phyloP scores from a whole-genome alignment of 2,329 filamentous ascomycete species.

The Phaeosphaeriaceae sp. region DNA sequence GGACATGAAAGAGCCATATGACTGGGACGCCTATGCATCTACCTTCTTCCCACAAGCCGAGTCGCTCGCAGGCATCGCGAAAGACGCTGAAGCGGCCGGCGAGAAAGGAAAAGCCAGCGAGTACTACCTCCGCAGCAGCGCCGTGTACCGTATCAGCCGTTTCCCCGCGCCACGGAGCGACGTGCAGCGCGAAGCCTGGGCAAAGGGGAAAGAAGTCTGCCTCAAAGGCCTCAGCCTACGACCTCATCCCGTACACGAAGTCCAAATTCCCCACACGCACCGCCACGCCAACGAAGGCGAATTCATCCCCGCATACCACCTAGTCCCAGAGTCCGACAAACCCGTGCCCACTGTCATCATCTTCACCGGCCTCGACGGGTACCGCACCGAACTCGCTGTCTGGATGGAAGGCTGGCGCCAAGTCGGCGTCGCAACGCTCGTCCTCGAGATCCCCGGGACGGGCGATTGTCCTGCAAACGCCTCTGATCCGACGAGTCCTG shows the following conservation, averaged over 20 bases:
- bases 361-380: slow-evolving; percentile 66
- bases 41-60: slow-evolving; percentile 67
- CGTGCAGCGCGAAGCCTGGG: slow-evolving; percentile 68
- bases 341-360: slow-evolving; percentile 62
- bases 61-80: slow-evolving; percentile 61
- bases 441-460: slow-evolving; percentile 65
- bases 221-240: slow-evolving; percentile 58
- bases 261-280: slow-evolving; percentile 66
- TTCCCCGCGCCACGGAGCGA: slow-evolving; percentile 65
- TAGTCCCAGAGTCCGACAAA: slow-evolving; percentile 60
- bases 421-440: slow-evolving; percentile 57
- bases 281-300: slow-evolving; percentile 59
- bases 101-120: slow-evolving; percentile 63
- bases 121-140: slow-evolving; percentile 63
- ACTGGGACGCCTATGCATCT: slow-evolving; percentile 68
- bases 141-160: slow-evolving; percentile 75
- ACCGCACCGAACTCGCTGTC: slow-evolving; percentile 62
- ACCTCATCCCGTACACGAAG: slow-evolving; percentile 66
- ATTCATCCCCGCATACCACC: slow-evolving; percentile 69
- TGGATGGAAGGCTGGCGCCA: slow-evolving; percentile 60
- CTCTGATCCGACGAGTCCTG: slow-evolving; percentile 56
- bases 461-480: slow-evolving; percentile 62
- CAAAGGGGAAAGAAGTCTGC: slow-evolving; percentile 69
- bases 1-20: slow-evolving; percentile 69
- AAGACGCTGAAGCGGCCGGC: slow-evolving; percentile 57